Base-by-base conservation (phyloP, 2,329 filamentous ascomycete genomes). In the Colletotrichum sojae region DNA sequence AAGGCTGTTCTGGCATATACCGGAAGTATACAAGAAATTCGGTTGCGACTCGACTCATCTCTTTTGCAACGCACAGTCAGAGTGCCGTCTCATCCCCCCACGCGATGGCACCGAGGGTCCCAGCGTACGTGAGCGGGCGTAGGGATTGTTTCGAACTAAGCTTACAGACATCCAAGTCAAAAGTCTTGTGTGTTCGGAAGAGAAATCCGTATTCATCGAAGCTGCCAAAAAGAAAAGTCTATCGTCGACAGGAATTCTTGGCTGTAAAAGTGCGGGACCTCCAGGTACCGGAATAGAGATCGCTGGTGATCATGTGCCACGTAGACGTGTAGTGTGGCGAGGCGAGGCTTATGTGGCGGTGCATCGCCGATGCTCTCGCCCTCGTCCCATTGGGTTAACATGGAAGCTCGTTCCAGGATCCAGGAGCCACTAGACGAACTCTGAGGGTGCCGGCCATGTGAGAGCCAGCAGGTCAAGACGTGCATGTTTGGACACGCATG, bases 291-390 rank as follows among this genome's bases (percentile, higher is more conserved):
- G 31, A 36, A 36, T 36, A 36, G 31, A 31, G 31, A 36, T 36
- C 31, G 31, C 31, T 36, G 31, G 31, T 36, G 8, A 36, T 36
- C 31, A 2, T 36, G 31, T 36, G 31, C 31, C 31, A 36, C 31
- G 16, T n/a, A 43, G 4, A 54, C 59, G 22, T 54, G 36, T 18
- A 45, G 22, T 54, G 49, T 62, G 59, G 59, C 59, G 59, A 60
- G 59, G 59, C 59, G 59, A 60, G 59, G n/a, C 16, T 36, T 54
- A 46, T 49, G 59, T 62, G 59, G 59, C 59, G 53, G 49, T 53
- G 59, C 59, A 25, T 31, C 2, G 27, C 18, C 16, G 25, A 25
- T 40, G 2, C 18, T 9, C 31, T 27, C 58, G 12, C 20, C 20
- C 15, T 46, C 36, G 27, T 15, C 27, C 16, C 22, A 62, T 62